phyloP scores from a whole-genome alignment of 208 protist genomes.

The Naegleria fowleri region DNA sequence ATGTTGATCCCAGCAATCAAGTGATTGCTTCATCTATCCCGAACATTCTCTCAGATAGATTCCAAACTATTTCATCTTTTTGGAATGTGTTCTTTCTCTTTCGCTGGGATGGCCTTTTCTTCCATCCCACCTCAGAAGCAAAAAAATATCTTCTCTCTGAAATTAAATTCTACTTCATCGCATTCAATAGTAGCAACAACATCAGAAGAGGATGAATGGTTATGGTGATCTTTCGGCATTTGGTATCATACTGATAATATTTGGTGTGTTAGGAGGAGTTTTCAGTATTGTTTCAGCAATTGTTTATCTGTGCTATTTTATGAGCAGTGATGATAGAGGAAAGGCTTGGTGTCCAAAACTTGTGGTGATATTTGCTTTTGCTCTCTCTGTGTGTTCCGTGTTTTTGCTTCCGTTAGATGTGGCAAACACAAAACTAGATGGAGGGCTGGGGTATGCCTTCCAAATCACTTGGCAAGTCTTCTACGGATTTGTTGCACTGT shows the following conservation, averaged over 20 bases:
- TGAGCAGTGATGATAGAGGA: neutral
- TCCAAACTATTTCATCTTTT: too few relatives aligned
- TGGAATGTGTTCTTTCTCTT: too few relatives aligned
- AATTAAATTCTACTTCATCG: too few relatives aligned
- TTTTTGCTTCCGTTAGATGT: slow-evolving; percentile 56
- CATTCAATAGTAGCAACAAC: neutral
- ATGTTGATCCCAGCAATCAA: too few relatives aligned
- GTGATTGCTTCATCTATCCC: neutral
- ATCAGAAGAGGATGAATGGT: neutral
- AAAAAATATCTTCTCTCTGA: slow-evolving; percentile 1
- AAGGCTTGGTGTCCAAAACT: slow-evolving; percentile 11
- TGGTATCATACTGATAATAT: slow-evolving; percentile 5
- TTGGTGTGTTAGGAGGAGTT: neutral
- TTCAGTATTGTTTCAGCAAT: neutral
- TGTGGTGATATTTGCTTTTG: slow-evolving; percentile 1
- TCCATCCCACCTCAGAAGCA: neutral
- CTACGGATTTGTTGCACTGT: slow-evolving; percentile 42
- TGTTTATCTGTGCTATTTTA: slow-evolving; percentile 17
- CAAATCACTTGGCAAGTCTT: slow-evolving; percentile 45
- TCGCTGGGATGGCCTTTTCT: too few relatives aligned
- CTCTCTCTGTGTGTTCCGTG: slow-evolving; percentile 19
- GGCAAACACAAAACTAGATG: slow-evolving; percentile 40
- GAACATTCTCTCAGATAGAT: too few relatives aligned
- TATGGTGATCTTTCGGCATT: neutral
- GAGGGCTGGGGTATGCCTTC: slow-evolving; percentile 40